A percentile compares a stretch with the other conserved stretches of the same genome.
Conservation (phyloP, 73 alveolate species). For the Tetrahymena elliotti region DNA sequence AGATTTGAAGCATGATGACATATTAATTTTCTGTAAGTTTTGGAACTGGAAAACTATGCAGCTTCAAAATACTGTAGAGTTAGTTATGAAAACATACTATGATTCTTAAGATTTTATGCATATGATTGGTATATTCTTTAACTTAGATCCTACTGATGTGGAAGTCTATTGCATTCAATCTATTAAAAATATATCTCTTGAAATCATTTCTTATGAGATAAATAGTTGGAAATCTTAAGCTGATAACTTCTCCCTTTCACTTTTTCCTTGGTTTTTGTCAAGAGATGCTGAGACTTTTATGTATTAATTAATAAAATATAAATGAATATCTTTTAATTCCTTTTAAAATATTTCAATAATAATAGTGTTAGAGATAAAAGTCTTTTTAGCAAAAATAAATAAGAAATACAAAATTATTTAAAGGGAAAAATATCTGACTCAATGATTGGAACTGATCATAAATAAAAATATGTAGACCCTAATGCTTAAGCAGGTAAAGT, state of each 20-base stretch:
- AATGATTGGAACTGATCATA: not conserved
- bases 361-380: not conserved
- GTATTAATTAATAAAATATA: not conserved
- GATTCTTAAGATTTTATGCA: not conserved
- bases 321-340: too few species aligned
- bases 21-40: not conserved
- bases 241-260: not conserved
- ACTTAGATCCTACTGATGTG: not conserved
- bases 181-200: not conserved
- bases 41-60: not conserved
- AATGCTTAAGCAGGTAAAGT: not conserved
- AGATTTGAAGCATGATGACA: not conserved
- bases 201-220: not conserved
- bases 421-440: not conserved
- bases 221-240: not conserved
- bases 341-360: too few species aligned
- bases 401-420: not conserved
- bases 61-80: not conserved
- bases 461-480: not conserved
- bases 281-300: not conserved
- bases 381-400: not conserved
- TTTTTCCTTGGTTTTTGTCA: not conserved
- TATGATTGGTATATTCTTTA: not conserved
- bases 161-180: not conserved
- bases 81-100: not conserved